Evolutionary conservation across 768 basidiomycete genomes (phyloP).

Genomic region (Pisolithus sp.): DNA sequence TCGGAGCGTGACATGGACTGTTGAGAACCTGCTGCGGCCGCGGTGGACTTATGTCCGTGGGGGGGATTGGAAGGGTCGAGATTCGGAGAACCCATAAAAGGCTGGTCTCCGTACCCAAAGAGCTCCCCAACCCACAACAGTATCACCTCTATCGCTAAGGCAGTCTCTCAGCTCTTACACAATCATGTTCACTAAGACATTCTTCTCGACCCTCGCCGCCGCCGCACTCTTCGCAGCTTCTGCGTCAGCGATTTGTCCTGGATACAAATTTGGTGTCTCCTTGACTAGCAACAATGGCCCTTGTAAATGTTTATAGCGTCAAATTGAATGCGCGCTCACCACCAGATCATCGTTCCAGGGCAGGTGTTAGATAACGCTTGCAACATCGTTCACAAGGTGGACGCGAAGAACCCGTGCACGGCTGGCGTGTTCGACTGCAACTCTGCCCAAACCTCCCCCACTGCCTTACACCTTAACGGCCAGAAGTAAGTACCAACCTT

Average conservation of each 20-base stretch:
- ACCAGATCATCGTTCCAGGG: no score
- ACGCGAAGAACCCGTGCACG: conserved; percentile 28
- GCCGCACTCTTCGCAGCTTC: conserved; percentile 4
- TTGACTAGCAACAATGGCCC: conserved; percentile 18
- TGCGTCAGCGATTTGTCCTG: conserved; percentile 21
- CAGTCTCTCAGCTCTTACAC: no score
- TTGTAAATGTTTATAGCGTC: conserved; percentile 1
- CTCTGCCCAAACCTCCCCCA: conserved; percentile 23
- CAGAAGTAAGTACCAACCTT: neutral
- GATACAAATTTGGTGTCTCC: conserved; percentile 23
- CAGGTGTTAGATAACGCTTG: conserved; percentile 15
- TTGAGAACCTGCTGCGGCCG: no score
- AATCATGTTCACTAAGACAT: neutral
- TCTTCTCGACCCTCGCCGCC: neutral
- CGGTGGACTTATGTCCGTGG: no score
- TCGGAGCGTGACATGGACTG: no score
- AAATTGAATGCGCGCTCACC: no score
- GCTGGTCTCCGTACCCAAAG: no score
- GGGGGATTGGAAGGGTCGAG: no score
- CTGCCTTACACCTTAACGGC: conserved; percentile 7
- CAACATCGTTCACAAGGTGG: conserved; percentile 22
- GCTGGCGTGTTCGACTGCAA: conserved; percentile 26
- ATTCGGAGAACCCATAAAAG: no score
- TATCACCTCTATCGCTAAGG: no score
- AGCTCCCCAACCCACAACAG: no score